Evolutionary conservation across 2,329 filamentous ascomycete genomes (phyloP).

Genomic region (Westerdykella ornata): DNA sequence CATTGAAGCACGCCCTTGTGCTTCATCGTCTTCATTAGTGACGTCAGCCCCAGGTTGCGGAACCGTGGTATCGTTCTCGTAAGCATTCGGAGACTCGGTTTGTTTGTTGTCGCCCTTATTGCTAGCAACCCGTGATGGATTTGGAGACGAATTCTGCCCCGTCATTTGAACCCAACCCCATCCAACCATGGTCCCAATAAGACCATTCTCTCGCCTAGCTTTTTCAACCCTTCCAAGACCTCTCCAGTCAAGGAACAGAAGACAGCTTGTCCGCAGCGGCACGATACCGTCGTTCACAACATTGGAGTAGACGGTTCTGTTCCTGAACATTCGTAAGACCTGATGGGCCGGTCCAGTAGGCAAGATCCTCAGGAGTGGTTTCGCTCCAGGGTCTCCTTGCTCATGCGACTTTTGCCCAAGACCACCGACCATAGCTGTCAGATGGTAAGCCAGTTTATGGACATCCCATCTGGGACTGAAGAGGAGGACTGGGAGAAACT

Average conservation of each 20-base stretch:
- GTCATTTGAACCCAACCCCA: constrained; percentile 95
- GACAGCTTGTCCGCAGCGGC: constrained; percentile 84
- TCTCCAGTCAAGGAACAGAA: constrained; percentile 96
- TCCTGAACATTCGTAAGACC: constrained; percentile 79
- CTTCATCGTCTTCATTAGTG: constrained; percentile 57
- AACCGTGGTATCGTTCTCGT: constrained; percentile 48
- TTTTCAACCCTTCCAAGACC: constrained; percentile 91
- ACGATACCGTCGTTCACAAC: constrained; percentile 98
- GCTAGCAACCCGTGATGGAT: constrained; percentile 40
- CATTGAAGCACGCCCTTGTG: constrained; percentile 35
- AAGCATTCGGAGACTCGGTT: constrained; percentile 24
- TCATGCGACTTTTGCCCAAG: constrained; percentile 57
- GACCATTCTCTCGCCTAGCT: constrained; percentile 79
- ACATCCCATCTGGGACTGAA: too few relatives aligned
- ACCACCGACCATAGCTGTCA: constrained; percentile 78
- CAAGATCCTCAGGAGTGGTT: constrained; percentile 79
- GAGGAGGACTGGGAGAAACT: too few relatives aligned
- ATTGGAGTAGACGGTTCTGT: constrained; percentile 90
- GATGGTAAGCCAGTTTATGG: too few relatives aligned
- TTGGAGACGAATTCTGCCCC: constrained; percentile 56
- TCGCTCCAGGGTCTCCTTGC: constrained; percentile 67
- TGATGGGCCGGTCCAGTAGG: constrained; percentile 86
- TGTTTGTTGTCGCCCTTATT: constrained; percentile 25
- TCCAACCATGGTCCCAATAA: constrained; percentile 86
- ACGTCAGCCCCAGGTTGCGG: constrained; percentile 64